Conservation (phyloP, 2,329 filamentous ascomycete species). For the Gliomastix tumulicola region DNA sequence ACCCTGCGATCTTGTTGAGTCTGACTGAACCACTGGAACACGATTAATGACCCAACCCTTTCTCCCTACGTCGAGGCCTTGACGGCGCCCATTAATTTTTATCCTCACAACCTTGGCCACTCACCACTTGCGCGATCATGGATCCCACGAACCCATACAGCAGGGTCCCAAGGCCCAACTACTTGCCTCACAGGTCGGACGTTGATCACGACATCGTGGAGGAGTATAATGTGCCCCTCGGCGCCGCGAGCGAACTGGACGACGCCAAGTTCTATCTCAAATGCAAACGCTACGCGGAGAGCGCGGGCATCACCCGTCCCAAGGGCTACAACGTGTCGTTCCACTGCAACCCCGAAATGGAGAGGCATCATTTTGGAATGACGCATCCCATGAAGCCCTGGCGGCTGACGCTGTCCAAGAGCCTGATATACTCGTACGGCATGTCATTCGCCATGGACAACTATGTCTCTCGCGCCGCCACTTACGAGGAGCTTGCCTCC, state of each 20-base stretch:
- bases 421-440: conserved; percentile 88
- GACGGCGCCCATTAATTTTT: too few species aligned
- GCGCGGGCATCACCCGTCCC: conserved; percentile 68
- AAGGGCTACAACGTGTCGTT: conserved; percentile 89
- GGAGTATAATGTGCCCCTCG: conserved; percentile 43
- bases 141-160: conserved; percentile 41
- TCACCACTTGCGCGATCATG: too few species aligned
- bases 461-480: conserved; percentile 77
- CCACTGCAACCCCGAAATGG: conserved; percentile 90
- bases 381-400: conserved; percentile 99
- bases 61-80: too few species aligned
- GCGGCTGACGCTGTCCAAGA: conserved; percentile 91
- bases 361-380: conserved; percentile 94
- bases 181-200: conserved; percentile 47
- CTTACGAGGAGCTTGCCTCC: conserved; percentile 75
- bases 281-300: conserved; percentile 47
- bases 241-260: conserved; percentile 42
- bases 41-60: too few species aligned
- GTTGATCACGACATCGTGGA: conserved; percentile 45
- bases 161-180: conserved; percentile 51
- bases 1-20: too few species aligned
- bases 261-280: conserved; percentile 51
- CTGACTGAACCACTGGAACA: too few species aligned
- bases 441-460: conserved; percentile 97
- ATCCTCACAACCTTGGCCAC: too few species aligned